A percentile compares a stretch with the other conserved stretches of the same genome.
Evolutionary conservation across 208 protist genomes (phyloP).

Genomic region (Lotmaria passim): DNA sequence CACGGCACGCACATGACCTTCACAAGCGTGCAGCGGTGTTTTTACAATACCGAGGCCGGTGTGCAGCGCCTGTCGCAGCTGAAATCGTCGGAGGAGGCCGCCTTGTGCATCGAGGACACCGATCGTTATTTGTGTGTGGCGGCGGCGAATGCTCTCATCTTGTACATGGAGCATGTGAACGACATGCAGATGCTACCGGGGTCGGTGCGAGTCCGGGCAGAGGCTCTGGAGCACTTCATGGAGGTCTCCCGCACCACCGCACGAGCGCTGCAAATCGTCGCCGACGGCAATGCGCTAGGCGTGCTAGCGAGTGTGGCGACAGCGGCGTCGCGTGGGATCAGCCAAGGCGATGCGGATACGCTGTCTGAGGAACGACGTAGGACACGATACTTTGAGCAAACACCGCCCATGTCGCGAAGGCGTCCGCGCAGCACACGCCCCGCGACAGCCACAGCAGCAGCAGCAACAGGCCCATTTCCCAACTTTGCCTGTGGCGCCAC

Average conservation of each 20-base stretch:
- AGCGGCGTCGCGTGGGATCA: too few species aligned
- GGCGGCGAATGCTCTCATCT: slow-evolving; percentile 74
- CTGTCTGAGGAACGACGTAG: too few species aligned
- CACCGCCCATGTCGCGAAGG: not conserved
- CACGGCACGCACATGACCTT: slow-evolving; percentile 68
- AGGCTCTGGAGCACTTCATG: slow-evolving; percentile 75
- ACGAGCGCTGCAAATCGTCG: slow-evolving; percentile 67
- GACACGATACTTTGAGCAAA: too few species aligned
- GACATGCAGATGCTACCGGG: slow-evolving; percentile 73
- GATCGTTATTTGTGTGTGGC: slow-evolving; percentile 85
- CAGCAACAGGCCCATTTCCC: too few species aligned
- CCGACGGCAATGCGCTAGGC: slow-evolving; percentile 10
- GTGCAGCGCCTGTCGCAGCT: slow-evolving; percentile 63
- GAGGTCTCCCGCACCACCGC: slow-evolving; percentile 67
- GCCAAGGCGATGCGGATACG: too few species aligned
- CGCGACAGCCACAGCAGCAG: not conserved
- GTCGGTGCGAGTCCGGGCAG: slow-evolving; percentile 65
- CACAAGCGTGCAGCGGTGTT: slow-evolving; percentile 74
- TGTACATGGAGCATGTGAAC: slow-evolving; percentile 76
- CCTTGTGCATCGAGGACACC: slow-evolving; percentile 52
- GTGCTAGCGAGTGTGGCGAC: slow-evolving; percentile 1
- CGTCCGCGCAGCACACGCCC: slow-evolving; percentile 2
- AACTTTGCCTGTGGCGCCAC: too few species aligned
- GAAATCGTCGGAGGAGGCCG: slow-evolving; percentile 44
- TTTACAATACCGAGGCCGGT: slow-evolving; percentile 71